phyloP scores from a whole-genome alignment of 306 rosid genomes.

The Castanea sativa region DNA sequence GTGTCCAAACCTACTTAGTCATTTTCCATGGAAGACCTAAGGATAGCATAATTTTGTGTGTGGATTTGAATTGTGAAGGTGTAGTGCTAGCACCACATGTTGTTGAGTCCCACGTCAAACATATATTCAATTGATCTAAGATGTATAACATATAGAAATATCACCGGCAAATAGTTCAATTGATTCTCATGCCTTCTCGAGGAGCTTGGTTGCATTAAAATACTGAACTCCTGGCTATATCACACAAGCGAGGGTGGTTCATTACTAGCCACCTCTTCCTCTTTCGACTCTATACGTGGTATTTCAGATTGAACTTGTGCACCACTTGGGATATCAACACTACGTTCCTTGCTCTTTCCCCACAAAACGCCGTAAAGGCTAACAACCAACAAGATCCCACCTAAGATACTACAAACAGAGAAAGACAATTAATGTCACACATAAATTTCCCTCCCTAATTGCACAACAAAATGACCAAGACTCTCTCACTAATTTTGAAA shows the following conservation, averaged over 20 bases:
- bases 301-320: constrained; percentile 24
- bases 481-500: neutral
- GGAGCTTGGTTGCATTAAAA: neutral
- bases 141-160: too few species aligned
- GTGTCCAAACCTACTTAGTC: too few species aligned
- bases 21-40: too few species aligned
- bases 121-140: too few species aligned
- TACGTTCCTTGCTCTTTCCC: constrained; percentile 37
- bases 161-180: too few species aligned
- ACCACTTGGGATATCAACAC: neutral
- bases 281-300: constrained; percentile 18
- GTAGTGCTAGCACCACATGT: too few species aligned
- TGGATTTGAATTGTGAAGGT: too few species aligned
- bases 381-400: constrained; percentile 39
- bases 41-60: too few species aligned
- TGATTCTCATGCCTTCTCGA: too few species aligned
- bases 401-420: constrained; percentile 28
- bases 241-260: neutral
- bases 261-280: constrained; percentile 14
- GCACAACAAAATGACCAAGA: neutral
- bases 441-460: neutral
- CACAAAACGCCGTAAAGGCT: constrained; percentile 48
- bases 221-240: neutral
- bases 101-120: too few species aligned
- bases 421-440: neutral